These are phyloP conservation scores for Capillidium heterosporum DNA, from an alignment of 371 early-diverging fungal species.

Conservation along the genomic window DNA sequence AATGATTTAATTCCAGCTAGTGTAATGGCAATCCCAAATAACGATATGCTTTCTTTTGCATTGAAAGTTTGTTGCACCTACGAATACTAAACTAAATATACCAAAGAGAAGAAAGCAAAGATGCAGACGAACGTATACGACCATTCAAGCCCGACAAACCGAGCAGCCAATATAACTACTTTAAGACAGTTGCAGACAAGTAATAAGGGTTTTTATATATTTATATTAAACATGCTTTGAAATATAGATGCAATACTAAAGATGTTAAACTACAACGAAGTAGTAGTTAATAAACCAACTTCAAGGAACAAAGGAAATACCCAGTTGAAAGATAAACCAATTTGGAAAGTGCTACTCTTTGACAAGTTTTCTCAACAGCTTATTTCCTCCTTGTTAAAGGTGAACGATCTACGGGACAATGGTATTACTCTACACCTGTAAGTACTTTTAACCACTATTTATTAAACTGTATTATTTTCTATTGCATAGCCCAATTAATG, in stretches of 20 bases:
- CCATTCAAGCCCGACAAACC: neutral
- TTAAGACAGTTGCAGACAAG: slow-evolving; percentile 4
- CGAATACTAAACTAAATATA: too few relatives aligned
- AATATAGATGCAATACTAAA: slow-evolving; percentile 24
- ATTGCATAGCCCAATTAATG: slow-evolving; percentile 36
- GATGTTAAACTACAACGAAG: slow-evolving; percentile 33
- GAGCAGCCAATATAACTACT: neutral
- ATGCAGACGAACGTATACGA: too few relatives aligned
- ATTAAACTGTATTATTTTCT: neutral
- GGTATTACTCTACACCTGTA: slow-evolving; percentile 98
- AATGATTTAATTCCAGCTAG: too few relatives aligned
- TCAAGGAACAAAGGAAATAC: slow-evolving; percentile 13
- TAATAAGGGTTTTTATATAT: neutral
- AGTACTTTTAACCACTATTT: neutral
- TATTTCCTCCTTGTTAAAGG: slow-evolving; percentile 90
- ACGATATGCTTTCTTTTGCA: too few relatives aligned
- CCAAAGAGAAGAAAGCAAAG: too few relatives aligned
- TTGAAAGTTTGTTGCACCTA: too few relatives aligned
- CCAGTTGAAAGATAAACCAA: slow-evolving; percentile 15
- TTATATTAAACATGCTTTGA: neutral
- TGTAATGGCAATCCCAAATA: too few relatives aligned
- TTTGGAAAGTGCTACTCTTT: slow-evolving; percentile 96
- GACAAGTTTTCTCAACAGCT: slow-evolving; percentile 88
- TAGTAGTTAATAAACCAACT: slow-evolving; percentile 12
- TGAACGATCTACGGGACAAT: slow-evolving; percentile 91